Evolutionary conservation across 768 basidiomycete species (phyloP).

Genomic region (Pluteus cervinus): DNA sequence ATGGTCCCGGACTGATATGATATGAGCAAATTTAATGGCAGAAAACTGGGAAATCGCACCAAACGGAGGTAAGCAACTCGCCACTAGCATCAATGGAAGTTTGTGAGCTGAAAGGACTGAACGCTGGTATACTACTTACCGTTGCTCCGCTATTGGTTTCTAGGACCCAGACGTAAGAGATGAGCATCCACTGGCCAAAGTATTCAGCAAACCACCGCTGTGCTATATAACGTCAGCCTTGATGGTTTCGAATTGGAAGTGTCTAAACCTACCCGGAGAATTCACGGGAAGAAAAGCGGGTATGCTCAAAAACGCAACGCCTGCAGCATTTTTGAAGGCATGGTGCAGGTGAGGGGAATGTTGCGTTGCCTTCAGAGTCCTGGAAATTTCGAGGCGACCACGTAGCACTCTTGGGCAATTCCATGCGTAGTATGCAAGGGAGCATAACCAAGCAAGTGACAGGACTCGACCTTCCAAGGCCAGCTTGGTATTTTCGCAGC

Average conservation of each 20-base stretch:
- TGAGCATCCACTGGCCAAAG: conserved; percentile 45
- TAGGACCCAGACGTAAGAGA: conserved; percentile 45
- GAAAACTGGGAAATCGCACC: conserved; percentile 21
- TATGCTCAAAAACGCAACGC: conserved; percentile 33
- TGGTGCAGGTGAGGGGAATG: conserved; percentile 39
- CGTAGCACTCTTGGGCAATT: conserved; percentile 20
- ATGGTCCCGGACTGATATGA: conserved; percentile 22
- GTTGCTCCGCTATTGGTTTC: conserved; percentile 50
- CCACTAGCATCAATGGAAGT: conserved; percentile 20
- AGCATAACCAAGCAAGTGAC: conserved; percentile 6
- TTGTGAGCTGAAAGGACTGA: background rate
- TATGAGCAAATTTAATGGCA: background rate
- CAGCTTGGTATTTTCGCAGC: conserved; percentile 3
- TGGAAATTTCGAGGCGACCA: conserved; percentile 26
- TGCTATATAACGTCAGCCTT: conserved; percentile 18
- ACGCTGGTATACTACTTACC: conserved; percentile 8
- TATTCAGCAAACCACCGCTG: conserved; percentile 28
- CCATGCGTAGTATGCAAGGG: conserved; percentile 14
- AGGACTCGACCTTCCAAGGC: conserved; percentile 5
- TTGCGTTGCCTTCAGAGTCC: conserved; percentile 18
- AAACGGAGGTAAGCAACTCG: conserved; percentile 38
- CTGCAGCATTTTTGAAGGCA: conserved; percentile 39
- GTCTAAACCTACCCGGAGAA: conserved; percentile 26
- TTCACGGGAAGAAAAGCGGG: conserved; percentile 35
- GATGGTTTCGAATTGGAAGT: no score